Conservation (phyloP, 306 rosid genomes). For the Cyclanthera cordifolia region DNA sequence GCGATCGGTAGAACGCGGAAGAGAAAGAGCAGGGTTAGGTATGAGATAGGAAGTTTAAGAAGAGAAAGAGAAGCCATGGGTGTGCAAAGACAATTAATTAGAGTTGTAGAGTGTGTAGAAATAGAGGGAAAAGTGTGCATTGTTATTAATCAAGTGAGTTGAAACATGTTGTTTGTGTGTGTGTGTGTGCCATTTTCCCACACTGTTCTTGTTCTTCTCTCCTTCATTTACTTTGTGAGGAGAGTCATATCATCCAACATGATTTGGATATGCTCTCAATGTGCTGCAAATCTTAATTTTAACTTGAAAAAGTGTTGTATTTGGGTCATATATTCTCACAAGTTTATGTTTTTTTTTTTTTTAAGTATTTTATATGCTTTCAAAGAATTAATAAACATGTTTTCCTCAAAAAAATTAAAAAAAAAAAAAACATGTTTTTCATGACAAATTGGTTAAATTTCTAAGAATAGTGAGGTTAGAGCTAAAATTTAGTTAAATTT, state of each 20-base stretch:
- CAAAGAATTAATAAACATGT: too few species aligned
- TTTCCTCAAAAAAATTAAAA: too few species aligned
- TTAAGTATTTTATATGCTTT: too few species aligned
- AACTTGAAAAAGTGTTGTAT: too few species aligned
- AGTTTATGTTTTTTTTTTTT: too few species aligned
- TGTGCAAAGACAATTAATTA: background rate
- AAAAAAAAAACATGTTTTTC: too few species aligned
- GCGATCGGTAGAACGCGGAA: slow-evolving; percentile 14
- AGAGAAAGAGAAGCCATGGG: slow-evolving; percentile 13
- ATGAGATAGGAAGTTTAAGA: slow-evolving; percentile 3
- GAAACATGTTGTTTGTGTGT: slow-evolving; percentile 42
- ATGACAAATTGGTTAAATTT: too few species aligned
- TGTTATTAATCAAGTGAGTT: slow-evolving; percentile 29
- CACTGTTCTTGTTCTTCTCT: slow-evolving; percentile 32
- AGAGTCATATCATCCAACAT: background rate
- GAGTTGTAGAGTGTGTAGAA: background rate
- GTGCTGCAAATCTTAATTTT: too few species aligned
- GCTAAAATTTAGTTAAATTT: too few species aligned
- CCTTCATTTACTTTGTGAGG: background rate
- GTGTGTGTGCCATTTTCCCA: slow-evolving; percentile 31
- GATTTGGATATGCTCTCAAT: too few species aligned
- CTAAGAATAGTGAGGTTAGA: too few species aligned
- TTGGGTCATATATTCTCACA: too few species aligned
- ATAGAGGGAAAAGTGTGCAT: slow-evolving; percentile 1
- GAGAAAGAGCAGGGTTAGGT: slow-evolving; percentile 21